These are phyloP conservation scores for Termitomyces sp. DNA, from an alignment of 768 basidiomycete genomes.

Conservation along the genomic window DNA sequence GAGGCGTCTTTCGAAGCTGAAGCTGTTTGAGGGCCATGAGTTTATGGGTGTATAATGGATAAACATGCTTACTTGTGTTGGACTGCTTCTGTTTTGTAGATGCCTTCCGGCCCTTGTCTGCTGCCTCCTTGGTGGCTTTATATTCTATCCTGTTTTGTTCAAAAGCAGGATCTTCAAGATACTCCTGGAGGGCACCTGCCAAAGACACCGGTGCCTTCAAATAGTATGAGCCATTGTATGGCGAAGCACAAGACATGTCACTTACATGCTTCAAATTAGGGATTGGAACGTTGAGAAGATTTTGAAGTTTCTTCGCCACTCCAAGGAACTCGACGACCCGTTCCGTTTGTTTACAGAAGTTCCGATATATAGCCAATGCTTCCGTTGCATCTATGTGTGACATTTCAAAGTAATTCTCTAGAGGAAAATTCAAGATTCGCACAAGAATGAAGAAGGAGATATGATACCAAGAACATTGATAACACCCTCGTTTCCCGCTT, in stretches of 20 bases:
- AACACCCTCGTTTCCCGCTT: slow-evolving; percentile 94
- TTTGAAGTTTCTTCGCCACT: slow-evolving; percentile 89
- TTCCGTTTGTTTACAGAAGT: slow-evolving; percentile 93
- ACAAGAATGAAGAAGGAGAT: slow-evolving; percentile 14
- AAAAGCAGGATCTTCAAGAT: slow-evolving; percentile 93
- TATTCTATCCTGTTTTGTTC: slow-evolving; percentile 94
- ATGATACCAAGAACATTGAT: slow-evolving; percentile 67
- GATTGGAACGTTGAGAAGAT: slow-evolving; percentile 88
- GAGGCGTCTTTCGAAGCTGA: background rate
- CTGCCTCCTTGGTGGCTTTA: slow-evolving; percentile 68
- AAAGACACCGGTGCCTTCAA: slow-evolving; percentile 86
- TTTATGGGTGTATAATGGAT: background rate
- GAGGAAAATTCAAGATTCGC: slow-evolving; percentile 18
- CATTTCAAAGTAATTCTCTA: slow-evolving; percentile 99
- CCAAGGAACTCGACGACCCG: slow-evolving; percentile 88
- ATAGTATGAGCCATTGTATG: background rate
- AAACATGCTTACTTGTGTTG: slow-evolving; percentile 20
- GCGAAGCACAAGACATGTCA: slow-evolving; percentile 4
- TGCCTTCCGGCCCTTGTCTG: slow-evolving; percentile 34
- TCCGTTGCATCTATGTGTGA: slow-evolving; percentile 85
- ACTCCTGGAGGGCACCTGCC: slow-evolving; percentile 92
- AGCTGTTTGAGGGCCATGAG: background rate
- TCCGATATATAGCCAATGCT: slow-evolving; percentile 83
- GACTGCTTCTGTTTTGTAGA: slow-evolving; percentile 17
- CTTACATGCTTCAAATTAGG: slow-evolving; percentile 89